Evolutionary conservation across 2,329 filamentous ascomycete genomes (phyloP).

Genomic region (Fusarium cyanostomum): DNA sequence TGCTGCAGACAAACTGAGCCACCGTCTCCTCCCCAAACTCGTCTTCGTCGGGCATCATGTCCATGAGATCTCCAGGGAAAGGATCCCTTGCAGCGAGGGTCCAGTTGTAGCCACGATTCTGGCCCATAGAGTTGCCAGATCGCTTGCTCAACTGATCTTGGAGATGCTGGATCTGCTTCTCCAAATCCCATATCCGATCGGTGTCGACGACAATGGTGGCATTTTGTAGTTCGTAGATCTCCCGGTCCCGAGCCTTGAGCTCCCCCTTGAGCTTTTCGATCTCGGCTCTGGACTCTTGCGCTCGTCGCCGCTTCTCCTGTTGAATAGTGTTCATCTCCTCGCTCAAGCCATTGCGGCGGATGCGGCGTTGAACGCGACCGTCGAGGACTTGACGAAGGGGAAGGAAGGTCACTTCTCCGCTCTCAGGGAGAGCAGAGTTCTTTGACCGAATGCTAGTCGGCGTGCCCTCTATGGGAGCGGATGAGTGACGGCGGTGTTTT

Average conservation of each 20-base stretch:
- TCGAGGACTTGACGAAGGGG: conserved; percentile 64
- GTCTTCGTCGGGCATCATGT: conserved; percentile 49
- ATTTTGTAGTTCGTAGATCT: conserved; percentile 63
- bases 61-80: conserved; percentile 55
- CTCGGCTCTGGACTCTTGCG: conserved; percentile 55
- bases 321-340: conserved; percentile 66
- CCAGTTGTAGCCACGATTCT: conserved; percentile 57
- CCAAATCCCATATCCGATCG: conserved; percentile 54
- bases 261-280: conserved; percentile 59
- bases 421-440: conserved; percentile 39
- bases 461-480: conserved; percentile 49
- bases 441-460: conserved; percentile 28
- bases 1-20: conserved; percentile 62
- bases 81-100: conserved; percentile 60
- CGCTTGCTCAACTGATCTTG: conserved; percentile 46
- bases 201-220: conserved; percentile 61
- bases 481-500: conserved; percentile 57
- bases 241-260: conserved; percentile 60
- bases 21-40: conserved; percentile 62
- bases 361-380: conserved; percentile 65
- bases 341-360: conserved; percentile 65
- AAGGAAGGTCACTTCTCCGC: conserved; percentile 54
- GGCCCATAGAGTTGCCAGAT: conserved; percentile 28
- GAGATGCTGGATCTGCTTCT: conserved; percentile 52
- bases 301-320: conserved; percentile 55